Evolutionary conservation across 1,284 basidiomycete genomes (phyloP).

Genomic region (Ceratobasidium sp.): DNA sequence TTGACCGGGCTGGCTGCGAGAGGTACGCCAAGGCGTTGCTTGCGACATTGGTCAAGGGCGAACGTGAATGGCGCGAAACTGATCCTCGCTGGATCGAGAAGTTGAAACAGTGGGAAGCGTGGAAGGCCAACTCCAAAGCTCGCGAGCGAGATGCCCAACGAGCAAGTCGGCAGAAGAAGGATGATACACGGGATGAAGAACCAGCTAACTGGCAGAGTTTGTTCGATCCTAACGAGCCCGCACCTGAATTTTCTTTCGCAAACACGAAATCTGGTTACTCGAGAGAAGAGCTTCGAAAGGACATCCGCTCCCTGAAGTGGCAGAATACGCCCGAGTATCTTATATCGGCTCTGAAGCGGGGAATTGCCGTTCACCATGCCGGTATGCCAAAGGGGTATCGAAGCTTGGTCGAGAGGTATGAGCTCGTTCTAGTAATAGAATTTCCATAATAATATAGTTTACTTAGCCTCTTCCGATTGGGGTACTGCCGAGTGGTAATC

Average conservation of each 20-base stretch:
- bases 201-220: constrained; percentile 52
- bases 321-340: constrained; percentile 57
- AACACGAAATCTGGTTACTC: constrained; percentile 56
- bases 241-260: constrained; percentile 65
- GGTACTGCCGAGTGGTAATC: constrained; percentile 68
- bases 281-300: constrained; percentile 59
- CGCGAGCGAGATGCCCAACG: constrained; percentile 30
- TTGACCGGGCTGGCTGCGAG: constrained; percentile 67
- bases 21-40: constrained; percentile 58
- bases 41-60: constrained; percentile 54
- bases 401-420: constrained; percentile 65
- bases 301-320: constrained; percentile 55
- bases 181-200: constrained; percentile 50
- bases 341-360: constrained; percentile 60
- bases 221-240: constrained; percentile 66
- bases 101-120: constrained; percentile 60
- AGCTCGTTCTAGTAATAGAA: background rate
- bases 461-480: constrained; percentile 63
- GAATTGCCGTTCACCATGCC: constrained; percentile 71
- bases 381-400: constrained; percentile 72
- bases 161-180: constrained; percentile 49
- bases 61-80: constrained; percentile 59
- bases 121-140: constrained; percentile 57
- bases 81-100: constrained; percentile 62
- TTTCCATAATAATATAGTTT: background rate